Conservation (phyloP, 176 grass and related monocot genomes). For the maize (Zea mays) region DNA sequence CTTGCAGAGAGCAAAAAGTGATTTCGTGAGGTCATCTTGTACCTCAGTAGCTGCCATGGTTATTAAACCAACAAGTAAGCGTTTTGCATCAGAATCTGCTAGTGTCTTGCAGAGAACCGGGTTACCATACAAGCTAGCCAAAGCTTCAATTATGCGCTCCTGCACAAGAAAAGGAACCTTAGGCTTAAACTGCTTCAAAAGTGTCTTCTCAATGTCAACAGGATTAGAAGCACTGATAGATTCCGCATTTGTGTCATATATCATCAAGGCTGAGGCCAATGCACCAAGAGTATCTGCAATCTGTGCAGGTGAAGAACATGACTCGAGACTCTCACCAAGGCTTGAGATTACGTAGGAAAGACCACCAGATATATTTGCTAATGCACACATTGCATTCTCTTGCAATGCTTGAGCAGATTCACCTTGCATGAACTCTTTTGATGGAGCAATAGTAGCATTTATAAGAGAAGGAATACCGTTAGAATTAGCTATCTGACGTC, state of each 20-base stretch:
- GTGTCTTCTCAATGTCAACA: conserved; percentile 78
- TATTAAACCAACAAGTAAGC: conserved; percentile 88
- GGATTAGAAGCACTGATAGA: conserved; percentile 83
- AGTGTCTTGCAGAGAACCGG: conserved; percentile 80
- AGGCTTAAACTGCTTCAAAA: conserved; percentile 91
- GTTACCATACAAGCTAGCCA: conserved; percentile 98
- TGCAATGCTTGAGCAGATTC: conserved; percentile 98
- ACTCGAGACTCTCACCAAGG: conserved; percentile 95
- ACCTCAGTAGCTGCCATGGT: conserved; percentile 90
- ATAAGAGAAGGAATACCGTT: conserved; percentile 97
- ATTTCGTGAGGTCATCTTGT: conserved; percentile 89
- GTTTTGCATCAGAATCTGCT: conserved; percentile 89
- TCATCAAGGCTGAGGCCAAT: conserved; percentile 98
- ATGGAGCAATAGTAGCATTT: conserved; percentile 99
- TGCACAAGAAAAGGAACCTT: conserved; percentile 85
- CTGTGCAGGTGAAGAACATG: conserved; percentile 93
- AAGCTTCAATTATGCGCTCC: conserved; percentile 97
- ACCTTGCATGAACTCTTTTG: conserved; percentile 99
- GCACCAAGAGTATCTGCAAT: conserved; percentile 97
- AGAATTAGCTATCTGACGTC: conserved; percentile 87
- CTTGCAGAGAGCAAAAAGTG: conserved; percentile 86
- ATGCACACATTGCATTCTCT: conserved; percentile 99
- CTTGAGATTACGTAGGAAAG: conserved; percentile 97
- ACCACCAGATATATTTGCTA: conserved; percentile 99
- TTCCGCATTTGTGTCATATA: conserved; percentile 94